Evolutionary conservation across 1,139 yeast genomes (phyloP).

Genomic region (Kodamaea sp.): DNA sequence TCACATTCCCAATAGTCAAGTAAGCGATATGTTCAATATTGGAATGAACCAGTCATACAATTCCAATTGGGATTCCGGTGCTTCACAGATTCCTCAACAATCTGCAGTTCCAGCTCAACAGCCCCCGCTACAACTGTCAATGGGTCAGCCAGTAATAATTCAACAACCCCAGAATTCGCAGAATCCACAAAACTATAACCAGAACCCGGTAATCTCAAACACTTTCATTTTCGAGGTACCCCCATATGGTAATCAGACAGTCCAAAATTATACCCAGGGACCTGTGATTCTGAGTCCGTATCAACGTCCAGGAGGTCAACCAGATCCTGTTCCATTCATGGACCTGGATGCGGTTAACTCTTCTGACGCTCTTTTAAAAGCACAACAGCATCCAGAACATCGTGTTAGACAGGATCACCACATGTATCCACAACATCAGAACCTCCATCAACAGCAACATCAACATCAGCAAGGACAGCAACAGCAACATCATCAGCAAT

Average conservation of each 20-base stretch:
- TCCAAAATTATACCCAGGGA: too few species aligned
- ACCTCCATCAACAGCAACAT: slow-evolving; percentile 9
- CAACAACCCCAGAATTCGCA: slow-evolving; percentile 1
- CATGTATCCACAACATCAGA: slow-evolving; percentile 11
- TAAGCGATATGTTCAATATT: too few species aligned
- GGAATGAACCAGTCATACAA: too few species aligned
- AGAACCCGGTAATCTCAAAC: slow-evolving; percentile 8
- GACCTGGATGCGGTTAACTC: too few species aligned
- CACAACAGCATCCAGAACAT: too few species aligned
- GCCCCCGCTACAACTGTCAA: not conserved
- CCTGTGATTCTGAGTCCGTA: too few species aligned
- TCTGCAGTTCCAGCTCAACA: not conserved
- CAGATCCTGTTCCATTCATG: not conserved
- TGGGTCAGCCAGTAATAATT: slow-evolving; percentile 2
- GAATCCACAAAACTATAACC: slow-evolving; percentile 1
- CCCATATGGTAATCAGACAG: slow-evolving; percentile 1
- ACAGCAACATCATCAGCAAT: slow-evolving; percentile 1
- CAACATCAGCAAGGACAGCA: slow-evolving; percentile 7
- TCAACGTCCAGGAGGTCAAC: not conserved
- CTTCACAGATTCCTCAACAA: not conserved
- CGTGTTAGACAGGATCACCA: too few species aligned
- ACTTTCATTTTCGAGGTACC: slow-evolving; percentile 9
- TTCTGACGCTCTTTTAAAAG: too few species aligned
- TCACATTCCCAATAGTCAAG: too few species aligned
- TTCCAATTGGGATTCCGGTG: too few species aligned